These are phyloP conservation scores for Chrysosporium queenslandicum DNA, from an alignment of 2,329 filamentous ascomycete genomes.

Conservation along the genomic window DNA sequence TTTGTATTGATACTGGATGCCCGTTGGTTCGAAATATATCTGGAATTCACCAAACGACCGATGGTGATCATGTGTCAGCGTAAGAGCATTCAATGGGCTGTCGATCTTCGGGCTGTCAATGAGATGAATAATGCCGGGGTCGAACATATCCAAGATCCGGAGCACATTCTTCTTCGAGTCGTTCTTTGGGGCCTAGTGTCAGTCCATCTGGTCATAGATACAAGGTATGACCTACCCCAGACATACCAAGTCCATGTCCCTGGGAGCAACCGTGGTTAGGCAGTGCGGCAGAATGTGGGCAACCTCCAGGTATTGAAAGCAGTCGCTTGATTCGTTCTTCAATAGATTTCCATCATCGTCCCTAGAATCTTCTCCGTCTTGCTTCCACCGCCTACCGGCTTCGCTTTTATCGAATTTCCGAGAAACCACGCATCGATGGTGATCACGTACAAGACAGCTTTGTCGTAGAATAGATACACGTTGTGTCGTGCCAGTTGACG, in stretches of 20 bases:
- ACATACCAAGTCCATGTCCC: constrained; percentile 9
- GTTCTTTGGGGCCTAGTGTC: constrained; percentile 7
- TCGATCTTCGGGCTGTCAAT: constrained; percentile 19
- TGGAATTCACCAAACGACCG: constrained; percentile 19
- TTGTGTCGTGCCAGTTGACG: constrained; percentile 4
- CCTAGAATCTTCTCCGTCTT: constrained; percentile 2
- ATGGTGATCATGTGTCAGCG: constrained; percentile 17
- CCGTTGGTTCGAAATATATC: constrained; percentile 18
- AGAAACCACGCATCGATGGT: constrained; percentile 16
- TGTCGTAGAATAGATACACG: constrained; percentile 14
- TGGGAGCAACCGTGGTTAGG: constrained; percentile 6
- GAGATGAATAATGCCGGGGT: constrained; percentile 15
- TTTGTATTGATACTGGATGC: constrained; percentile 17
- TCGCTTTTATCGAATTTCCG: constrained; percentile 5
- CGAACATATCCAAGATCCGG: constrained; percentile 20
- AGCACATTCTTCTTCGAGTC: constrained; percentile 14
- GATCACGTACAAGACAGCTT: constrained; percentile 16
- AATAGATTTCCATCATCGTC: constrained; percentile 12
- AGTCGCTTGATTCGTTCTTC: constrained; percentile 7
- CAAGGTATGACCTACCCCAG: background rate
- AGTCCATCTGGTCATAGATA: background rate
- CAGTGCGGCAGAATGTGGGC: constrained; percentile 12
- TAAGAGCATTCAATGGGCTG: constrained; percentile 19
- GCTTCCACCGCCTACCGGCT: constrained; percentile 13
- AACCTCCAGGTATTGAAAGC: constrained; percentile 10